Percentiles rank a stretch among this genome's conserved stretches.
Conservation (phyloP, 2,329 filamentous ascomycete species). For the Diaporthe sp. region DNA sequence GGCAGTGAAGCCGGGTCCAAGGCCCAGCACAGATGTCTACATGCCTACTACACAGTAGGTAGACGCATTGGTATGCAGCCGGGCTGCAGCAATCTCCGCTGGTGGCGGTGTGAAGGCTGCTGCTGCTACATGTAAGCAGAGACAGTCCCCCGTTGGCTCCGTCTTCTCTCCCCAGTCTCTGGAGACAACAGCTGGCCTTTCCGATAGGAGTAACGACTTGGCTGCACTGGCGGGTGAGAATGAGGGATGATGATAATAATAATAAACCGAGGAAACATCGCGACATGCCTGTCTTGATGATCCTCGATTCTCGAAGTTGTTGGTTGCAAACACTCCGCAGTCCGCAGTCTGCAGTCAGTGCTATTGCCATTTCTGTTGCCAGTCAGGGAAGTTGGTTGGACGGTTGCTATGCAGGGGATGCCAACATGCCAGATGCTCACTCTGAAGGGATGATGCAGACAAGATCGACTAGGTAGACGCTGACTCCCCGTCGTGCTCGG, state of each 20-base stretch:
- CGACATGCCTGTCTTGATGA: neutral
- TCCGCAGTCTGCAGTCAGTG: constrained; percentile 3
- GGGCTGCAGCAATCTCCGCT: constrained; percentile 29
- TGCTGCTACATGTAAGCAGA: constrained; percentile 27
- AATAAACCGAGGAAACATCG: neutral
- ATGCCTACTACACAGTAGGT: neutral
- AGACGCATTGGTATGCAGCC: constrained; percentile 7
- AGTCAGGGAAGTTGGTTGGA: constrained; percentile 37
- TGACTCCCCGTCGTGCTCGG: constrained; percentile 12
- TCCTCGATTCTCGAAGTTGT: neutral
- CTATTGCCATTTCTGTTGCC: constrained; percentile 29
- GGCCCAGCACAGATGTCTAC: neutral
- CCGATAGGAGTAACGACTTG: neutral
- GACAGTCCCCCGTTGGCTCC: constrained; percentile 16
- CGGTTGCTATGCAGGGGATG: constrained; percentile 32
- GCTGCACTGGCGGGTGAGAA: neutral
- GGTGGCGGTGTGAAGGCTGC: constrained; percentile 27
- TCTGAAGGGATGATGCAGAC: constrained; percentile 28
- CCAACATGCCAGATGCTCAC: constrained; percentile 34
- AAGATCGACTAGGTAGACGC: constrained; percentile 27
- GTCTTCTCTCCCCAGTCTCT: constrained; percentile 1
- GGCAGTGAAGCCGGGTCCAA: neutral
- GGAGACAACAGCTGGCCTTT: neutral
- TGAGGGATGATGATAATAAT: neutral
- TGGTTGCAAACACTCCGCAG: neutral